Base-by-base conservation (phyloP, 2,329 filamentous ascomycete genomes). In the Colletotrichum sp. region DNA sequence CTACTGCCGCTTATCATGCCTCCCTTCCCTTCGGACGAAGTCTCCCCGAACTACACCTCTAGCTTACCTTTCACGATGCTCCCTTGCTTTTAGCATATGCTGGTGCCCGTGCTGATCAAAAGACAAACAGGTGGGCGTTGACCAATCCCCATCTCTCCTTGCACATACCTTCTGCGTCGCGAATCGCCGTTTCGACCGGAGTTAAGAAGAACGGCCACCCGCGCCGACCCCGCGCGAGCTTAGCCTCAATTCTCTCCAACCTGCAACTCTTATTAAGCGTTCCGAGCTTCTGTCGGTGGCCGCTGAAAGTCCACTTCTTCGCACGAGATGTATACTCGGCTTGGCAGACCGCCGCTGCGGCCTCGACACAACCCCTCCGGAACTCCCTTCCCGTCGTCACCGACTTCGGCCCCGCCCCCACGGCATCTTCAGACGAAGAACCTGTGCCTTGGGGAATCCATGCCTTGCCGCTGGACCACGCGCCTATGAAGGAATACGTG, bases 261-360 rank as follows among this genome's bases (percentile, higher is more conserved):
- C 84, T 99, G 30, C 95, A 98, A 82, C 87, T 97, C 4, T 88
- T 99, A 1, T 89, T 98, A 2, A 90, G 94, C 1, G 94, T 96
- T 3, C 90, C 92, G 4, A 97, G 95, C 83, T 99, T 99, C 82
- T 87, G 88, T 18, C 88, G 92, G 62, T 98, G 96, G 96, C 96
- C 96, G 24, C 87, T 99, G 69, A 91, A 91, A 69, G 82, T 98
- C 63, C 93, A 94, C 28, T 96, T 99, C 84, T 96, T 98, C 79
- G 88, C 89, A 3, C 85, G 87, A 5, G 94, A 96, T 75, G 93
- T 95, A 0, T 90, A 94, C 79, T 85, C 85, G 24, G 88, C 90
- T 2, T 99, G 96, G 96, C 82, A 88, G 21, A 87, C 84, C 65
- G 93, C 90, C 88, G 89, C 88, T 60, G 84, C 87, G 5, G 83